These are phyloP conservation scores for Maudiozyma serrabonitensis DNA, from an alignment of 805 yeast genomes.

Conservation along the genomic window DNA sequence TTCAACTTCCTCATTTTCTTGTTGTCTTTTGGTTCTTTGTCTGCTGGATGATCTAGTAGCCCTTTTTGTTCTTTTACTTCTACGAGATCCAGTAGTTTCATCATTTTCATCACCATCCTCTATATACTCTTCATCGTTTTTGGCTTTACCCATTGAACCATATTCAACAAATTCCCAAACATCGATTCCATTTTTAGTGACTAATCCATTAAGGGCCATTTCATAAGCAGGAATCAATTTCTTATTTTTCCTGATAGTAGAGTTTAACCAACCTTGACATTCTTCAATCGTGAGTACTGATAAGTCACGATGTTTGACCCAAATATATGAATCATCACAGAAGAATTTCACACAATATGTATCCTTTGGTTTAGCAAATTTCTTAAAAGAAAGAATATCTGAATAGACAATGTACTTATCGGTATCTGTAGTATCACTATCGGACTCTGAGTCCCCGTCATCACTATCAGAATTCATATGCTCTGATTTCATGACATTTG, in stretches of 20 bases:
- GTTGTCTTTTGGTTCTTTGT: slow-evolving; percentile 10
- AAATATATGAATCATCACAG: slow-evolving; percentile 27
- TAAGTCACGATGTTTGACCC: slow-evolving; percentile 24
- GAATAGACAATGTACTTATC: slow-evolving; percentile 17
- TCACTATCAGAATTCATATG: background rate
- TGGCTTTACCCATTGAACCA: slow-evolving; percentile 25
- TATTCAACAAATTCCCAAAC: slow-evolving; percentile 30
- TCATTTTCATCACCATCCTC: slow-evolving; percentile 27
- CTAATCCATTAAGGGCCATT: slow-evolving; percentile 35
- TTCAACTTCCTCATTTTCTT: slow-evolving; percentile 19
- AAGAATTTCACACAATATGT: slow-evolving; percentile 28
- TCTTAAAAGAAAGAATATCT: slow-evolving; percentile 18
- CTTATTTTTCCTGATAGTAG: slow-evolving; percentile 40
- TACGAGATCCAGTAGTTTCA: slow-evolving; percentile 10
- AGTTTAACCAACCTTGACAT: slow-evolving; percentile 18
- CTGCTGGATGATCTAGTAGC: slow-evolving; percentile 12
- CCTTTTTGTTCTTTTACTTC: slow-evolving; percentile 9
- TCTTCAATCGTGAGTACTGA: slow-evolving; percentile 13
- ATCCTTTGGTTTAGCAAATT: slow-evolving; percentile 10
- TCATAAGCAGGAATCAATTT: slow-evolving; percentile 39
- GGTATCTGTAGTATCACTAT: slow-evolving; percentile 7
- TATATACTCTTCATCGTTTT: slow-evolving; percentile 24
- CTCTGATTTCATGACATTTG: slow-evolving; percentile 33
- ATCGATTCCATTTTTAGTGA: slow-evolving; percentile 25
- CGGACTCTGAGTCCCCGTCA: slow-evolving; percentile 2